Evolutionary conservation across 495 filamentous ascomycete species (phyloP).

Genomic region (Penicillium bovifimosum): DNA sequence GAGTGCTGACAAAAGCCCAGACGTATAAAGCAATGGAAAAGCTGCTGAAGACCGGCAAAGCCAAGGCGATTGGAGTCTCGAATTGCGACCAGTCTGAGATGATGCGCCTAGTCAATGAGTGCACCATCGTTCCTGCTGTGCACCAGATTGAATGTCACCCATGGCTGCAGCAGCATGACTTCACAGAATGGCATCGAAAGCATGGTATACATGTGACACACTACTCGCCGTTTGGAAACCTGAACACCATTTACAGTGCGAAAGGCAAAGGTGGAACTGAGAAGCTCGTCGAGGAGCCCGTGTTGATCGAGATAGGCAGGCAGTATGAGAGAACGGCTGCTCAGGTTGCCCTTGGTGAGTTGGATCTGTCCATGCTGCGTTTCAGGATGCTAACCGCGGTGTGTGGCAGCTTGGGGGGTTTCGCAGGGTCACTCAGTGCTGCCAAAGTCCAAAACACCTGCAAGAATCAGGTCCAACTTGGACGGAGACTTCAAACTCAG

Average conservation of each 20-base stretch:
- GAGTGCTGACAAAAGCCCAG: slow-evolving; percentile 25
- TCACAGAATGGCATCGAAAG: slow-evolving; percentile 48
- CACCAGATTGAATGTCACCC: slow-evolving; percentile 64
- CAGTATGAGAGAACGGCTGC: slow-evolving; percentile 57
- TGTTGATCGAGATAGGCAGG: slow-evolving; percentile 54
- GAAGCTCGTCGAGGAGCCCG: slow-evolving; percentile 57
- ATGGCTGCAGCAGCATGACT: slow-evolving; percentile 55
- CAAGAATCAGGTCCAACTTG: slow-evolving; percentile 51
- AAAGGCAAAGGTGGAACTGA: slow-evolving; percentile 44
- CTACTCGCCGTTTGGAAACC: slow-evolving; percentile 68
- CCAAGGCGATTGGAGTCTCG: slow-evolving; percentile 65
- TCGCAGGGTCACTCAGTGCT: slow-evolving; percentile 58
- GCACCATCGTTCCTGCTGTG: slow-evolving; percentile 54
- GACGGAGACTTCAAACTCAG: slow-evolving; percentile 55
- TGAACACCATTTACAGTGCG: slow-evolving; percentile 55
- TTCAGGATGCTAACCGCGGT: neutral
- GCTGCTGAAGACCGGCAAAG: slow-evolving; percentile 49
- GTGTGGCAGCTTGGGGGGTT: slow-evolving; percentile 57
- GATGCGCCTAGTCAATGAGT: slow-evolving; percentile 57
- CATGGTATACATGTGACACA: slow-evolving; percentile 58
- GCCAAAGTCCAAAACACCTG: slow-evolving; percentile 57
- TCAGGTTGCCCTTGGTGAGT: slow-evolving; percentile 56
- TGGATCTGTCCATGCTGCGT: neutral
- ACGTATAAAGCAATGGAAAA: slow-evolving; percentile 64
- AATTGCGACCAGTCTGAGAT: slow-evolving; percentile 70